A percentile compares a stretch with the other conserved stretches of the same genome.
Evolutionary conservation across 2,329 filamentous ascomycete species (phyloP).

Genomic region (Pyrenophora seminiperda): DNA sequence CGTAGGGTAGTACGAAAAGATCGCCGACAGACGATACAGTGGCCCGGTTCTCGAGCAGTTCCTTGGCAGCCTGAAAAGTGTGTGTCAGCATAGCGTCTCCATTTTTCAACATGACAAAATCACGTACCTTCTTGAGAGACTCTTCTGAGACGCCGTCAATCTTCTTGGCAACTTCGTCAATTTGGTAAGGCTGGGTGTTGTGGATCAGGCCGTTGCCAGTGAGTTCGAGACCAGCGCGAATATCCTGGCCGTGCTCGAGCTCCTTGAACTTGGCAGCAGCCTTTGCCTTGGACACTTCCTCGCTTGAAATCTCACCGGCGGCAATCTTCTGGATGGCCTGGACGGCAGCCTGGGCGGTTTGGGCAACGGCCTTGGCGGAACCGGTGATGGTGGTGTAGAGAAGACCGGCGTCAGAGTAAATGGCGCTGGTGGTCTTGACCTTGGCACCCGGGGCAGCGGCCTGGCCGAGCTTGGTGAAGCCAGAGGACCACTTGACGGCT

Average conservation of each 20-base stretch:
- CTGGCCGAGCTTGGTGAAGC: conserved; percentile 89
- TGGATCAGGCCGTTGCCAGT: conserved; percentile 85
- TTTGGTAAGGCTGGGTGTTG: conserved; percentile 80
- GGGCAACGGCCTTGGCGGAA: conserved; percentile 71
- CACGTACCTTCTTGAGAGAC: conserved; percentile 66
- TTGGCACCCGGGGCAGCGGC: conserved; percentile 68
- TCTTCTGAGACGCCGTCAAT: conserved; percentile 82
- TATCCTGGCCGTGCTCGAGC: conserved; percentile 79
- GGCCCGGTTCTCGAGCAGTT: conserved; percentile 84
- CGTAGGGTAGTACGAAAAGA: conserved; percentile 86
- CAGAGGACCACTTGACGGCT: conserved; percentile 92
- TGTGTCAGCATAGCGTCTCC: conserved; percentile 24
- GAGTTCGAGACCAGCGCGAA: conserved; percentile 76
- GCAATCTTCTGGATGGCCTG: conserved; percentile 83
- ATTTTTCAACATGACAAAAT: conserved; percentile 38
- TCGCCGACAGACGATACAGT: conserved; percentile 90
- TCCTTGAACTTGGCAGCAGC: conserved; percentile 93
- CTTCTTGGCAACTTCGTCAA: conserved; percentile 76
- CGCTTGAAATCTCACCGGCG: conserved; percentile 74
- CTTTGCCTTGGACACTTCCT: conserved; percentile 89
- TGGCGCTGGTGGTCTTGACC: conserved; percentile 75
- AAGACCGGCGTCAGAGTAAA: conserved; percentile 94
- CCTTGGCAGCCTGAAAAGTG: conserved; percentile 74
- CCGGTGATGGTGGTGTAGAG: conserved; percentile 82
- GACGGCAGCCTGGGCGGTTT: conserved; percentile 75